Evolutionary conservation across 2,329 filamentous ascomycete species (phyloP), one percentile per base, ranked within the genome.

Genomic region (Xylaria multiplex): DNA sequence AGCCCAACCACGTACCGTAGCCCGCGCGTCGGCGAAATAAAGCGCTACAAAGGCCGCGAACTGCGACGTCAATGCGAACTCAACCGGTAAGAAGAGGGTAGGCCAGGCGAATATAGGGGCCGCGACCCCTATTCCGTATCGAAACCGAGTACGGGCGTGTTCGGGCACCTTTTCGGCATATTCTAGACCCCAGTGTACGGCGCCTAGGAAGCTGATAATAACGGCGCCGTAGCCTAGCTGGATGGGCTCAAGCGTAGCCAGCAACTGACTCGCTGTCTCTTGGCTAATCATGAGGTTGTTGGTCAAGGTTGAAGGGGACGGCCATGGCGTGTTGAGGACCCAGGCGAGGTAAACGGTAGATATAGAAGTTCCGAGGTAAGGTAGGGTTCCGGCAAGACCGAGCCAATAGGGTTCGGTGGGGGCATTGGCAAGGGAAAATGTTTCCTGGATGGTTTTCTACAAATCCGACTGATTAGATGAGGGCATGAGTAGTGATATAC

Each of bases 201-300:
- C 94, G 50, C 95, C 95, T 1, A 97, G 87, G 84, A 97, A 97
- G 32, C 93, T 97, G 73, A 97, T 91, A 74, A 97, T 96, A 64
- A 96, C 88, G 54, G 94, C 95, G 62, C 95, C 94, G 74, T 96
- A 97, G 65, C 93, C 94, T 61, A 97, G 86, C 79, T 97, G 95
- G 59, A 97, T 81, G 13, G 93, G 93, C 81, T 97, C 93, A 35
- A 97, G 83, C 16, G 93, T 78, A 70, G 90, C 86, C 9, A 97
- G 85, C 62, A 93, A 82, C 27, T 91, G 81, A 67, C 89, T 87
- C 2, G 93, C 93, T 2, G 87, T 90, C 56, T 93, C 87, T 56
- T 89, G 88, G 70, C 84, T 87, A 71, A 96, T 79, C 65, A 94
- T 76, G 61, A 89, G 81, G 64, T 83, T 87, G 75, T 96, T 85